Evolutionary conservation across 176 grass and related monocot species (phyloP).

Genomic region (Carex littledalei): DNA sequence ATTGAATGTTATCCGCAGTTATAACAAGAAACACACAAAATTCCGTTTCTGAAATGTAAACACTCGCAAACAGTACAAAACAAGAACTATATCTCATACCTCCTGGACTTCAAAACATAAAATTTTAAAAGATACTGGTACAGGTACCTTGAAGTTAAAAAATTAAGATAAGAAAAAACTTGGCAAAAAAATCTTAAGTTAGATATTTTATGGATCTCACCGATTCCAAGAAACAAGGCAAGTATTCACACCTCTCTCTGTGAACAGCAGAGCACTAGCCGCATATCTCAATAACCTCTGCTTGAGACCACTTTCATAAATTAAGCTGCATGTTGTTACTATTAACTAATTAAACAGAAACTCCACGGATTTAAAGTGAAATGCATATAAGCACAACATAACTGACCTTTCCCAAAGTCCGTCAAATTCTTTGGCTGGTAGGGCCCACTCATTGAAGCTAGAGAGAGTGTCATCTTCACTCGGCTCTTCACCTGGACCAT

Average conservation of each 20-base stretch:
- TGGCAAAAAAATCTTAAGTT: neutral
- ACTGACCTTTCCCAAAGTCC: slow-evolving; percentile 93
- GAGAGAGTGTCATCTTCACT: slow-evolving; percentile 84
- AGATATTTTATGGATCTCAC: slow-evolving; percentile 34
- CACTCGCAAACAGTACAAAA: neutral
- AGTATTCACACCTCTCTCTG: slow-evolving; percentile 78
- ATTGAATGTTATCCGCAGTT: neutral
- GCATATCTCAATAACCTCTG: slow-evolving; percentile 92
- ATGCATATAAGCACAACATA: slow-evolving; percentile 6
- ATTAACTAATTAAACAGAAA: slow-evolving; percentile 21
- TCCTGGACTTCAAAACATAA: neutral
- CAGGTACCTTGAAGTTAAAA: neutral
- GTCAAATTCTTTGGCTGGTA: slow-evolving; percentile 96
- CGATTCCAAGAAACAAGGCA: slow-evolving; percentile 97
- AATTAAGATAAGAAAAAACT: neutral
- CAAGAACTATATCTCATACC: neutral
- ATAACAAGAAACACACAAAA: neutral
- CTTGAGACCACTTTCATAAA: slow-evolving; percentile 97
- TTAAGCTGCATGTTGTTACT: slow-evolving; percentile 55
- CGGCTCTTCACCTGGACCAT: slow-evolving; percentile 91
- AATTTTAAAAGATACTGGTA: neutral
- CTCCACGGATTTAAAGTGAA: neutral
- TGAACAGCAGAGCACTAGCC: slow-evolving; percentile 94
- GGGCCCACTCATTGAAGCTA: slow-evolving; percentile 87
- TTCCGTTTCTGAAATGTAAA: neutral